Conservation (phyloP, 2,329 filamentous ascomycete species). For the Ambrosiella beaveri region DNA sequence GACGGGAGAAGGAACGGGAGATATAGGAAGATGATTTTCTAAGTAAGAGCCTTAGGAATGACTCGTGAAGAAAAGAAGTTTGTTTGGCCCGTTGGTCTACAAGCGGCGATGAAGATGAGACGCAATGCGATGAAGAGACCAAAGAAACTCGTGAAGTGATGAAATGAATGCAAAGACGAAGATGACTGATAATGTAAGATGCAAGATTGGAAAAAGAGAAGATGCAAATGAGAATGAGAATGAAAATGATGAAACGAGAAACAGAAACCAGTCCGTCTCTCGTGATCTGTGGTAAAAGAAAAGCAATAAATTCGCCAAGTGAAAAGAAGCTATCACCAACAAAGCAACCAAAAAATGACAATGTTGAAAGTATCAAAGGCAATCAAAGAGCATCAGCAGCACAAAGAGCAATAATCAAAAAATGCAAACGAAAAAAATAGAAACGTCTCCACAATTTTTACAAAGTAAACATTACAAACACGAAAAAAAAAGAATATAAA, state of each 20-base stretch:
- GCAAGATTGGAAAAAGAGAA: background rate
- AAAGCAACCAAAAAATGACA: background rate
- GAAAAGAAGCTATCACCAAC: background rate
- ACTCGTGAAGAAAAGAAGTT: background rate
- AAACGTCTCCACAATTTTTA: background rate
- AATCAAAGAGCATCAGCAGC: background rate
- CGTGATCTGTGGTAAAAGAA: background rate
- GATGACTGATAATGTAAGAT: background rate
- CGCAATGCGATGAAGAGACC: background rate
- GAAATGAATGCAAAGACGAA: background rate
- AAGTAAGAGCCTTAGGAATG: too few relatives aligned
- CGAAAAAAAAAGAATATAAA: background rate
- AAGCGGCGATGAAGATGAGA: background rate
- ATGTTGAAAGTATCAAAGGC: background rate
- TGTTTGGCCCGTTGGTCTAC: background rate
- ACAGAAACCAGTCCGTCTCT: background rate
- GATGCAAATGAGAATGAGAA: constrained; percentile 1
- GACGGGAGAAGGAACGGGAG: background rate
- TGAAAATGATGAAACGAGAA: background rate
- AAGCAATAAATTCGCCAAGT: background rate
- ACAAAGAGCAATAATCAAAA: background rate
- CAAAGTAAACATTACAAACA: background rate
- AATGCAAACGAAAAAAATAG: background rate
- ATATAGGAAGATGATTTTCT: background rate
- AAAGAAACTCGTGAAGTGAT: background rate